Evolutionary conservation across 2,329 filamentous ascomycete genomes (phyloP), one percentile per base, ranked within the genome.

Genomic region (Apiospora sp.): DNA sequence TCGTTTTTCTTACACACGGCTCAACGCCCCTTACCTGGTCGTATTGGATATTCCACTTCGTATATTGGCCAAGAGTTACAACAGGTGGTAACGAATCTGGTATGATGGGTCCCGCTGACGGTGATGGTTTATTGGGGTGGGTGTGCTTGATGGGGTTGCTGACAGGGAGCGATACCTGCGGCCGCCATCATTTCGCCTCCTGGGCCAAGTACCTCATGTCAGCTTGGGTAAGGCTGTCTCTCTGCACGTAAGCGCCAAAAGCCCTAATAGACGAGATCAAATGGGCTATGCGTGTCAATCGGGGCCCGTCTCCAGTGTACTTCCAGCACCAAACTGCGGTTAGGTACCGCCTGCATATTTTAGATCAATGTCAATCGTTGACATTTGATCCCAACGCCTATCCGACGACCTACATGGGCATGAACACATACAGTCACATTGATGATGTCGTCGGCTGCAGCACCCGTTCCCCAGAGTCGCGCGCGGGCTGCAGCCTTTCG

Each of bases 361-460:
- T 54, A 16, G 14, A 22, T n/a, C 19, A 6, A 30, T 51, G 48
- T 6, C 48, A 27, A n/a, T 61, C 49, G 46, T 49, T 14, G 30
- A 22, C 27, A 61, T 30, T 61, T 61, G 54, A 37, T 34, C 22
- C 54, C 30, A 61, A 61, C 54, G 30, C 54, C 30, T 34, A 37
- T 30, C 30, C 30, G 16, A 30, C 30, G 16, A 30, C 7, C 58
- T n/a, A 24, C 49, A 51, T 51, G 49, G 49, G 49, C 49, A 64
- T 64, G 34, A 64, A 64, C 58, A 64, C 58, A 64, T 37, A 64
- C 58, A 64, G 30, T 41, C 58, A 64, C 58, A 64, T 64, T 64
- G 58, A 64, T 64, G 58, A 64, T 64, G 58, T 64, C 58, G 58
- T 41, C 58, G 58, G 34, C 58, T 64, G 58, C 58, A 41, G 34